A percentile compares a stretch with the other conserved stretches of the same genome.
phyloP scores from a whole-genome alignment of 768 basidiomycete species.

The Trametes gibbosa region DNA sequence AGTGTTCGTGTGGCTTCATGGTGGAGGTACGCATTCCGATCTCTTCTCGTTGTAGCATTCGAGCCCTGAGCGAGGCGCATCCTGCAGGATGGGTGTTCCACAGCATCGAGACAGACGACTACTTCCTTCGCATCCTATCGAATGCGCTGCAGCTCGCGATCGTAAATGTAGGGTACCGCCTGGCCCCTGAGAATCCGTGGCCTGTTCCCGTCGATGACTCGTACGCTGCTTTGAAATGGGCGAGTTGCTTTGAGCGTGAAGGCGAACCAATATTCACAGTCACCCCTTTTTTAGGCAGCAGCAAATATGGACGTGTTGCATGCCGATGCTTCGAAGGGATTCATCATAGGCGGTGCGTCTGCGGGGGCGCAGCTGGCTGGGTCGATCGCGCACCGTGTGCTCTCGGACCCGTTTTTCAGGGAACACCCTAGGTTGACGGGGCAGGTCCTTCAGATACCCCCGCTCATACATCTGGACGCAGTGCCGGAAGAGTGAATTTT shows the following conservation, averaged over 20 bases:
- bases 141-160: background rate
- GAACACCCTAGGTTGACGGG: constrained; percentile 23
- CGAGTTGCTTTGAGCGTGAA: background rate
- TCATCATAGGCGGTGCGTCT: constrained; percentile 27
- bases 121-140: background rate
- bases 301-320: background rate
- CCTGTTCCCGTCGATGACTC: background rate
- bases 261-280: background rate
- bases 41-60: background rate
- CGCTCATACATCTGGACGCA: constrained; percentile 19
- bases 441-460: constrained; percentile 24
- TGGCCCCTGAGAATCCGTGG: background rate
- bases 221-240: background rate
- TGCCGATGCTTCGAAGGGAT: constrained; percentile 19
- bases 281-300: background rate
- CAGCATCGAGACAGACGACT: background rate
- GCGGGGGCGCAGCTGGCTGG: constrained; percentile 26
- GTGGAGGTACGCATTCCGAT: background rate
- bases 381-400: constrained; percentile 22
- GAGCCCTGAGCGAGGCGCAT: background rate
- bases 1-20: background rate
- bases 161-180: background rate
- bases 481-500: constrained; percentile 22
- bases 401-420: constrained; percentile 25
- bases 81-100: background rate